phyloP scores from a whole-genome alignment of 1,139 yeast species.

The Debaryomyces psychrophilus region DNA sequence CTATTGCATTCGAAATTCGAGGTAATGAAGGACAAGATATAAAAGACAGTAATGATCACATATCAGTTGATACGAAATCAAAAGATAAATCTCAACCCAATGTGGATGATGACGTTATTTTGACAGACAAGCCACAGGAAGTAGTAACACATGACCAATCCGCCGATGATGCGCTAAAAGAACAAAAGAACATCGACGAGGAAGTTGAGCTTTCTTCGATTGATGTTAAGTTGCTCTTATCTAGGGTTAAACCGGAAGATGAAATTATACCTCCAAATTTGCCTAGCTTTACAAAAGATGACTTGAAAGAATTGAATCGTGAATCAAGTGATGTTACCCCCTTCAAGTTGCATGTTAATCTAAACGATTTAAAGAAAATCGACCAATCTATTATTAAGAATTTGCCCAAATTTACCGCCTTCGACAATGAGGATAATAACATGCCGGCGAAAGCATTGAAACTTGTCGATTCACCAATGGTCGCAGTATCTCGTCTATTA shows the following conservation, averaged over 20 bases:
- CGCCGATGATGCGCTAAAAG: background rate
- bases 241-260: constrained; percentile 30
- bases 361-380: constrained; percentile 54
- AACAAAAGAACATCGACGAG: background rate
- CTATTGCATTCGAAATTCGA: constrained; percentile 13
- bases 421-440: constrained; percentile 35
- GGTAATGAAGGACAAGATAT: constrained; percentile 13
- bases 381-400: constrained; percentile 59
- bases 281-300: constrained; percentile 31
- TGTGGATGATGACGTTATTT: background rate
- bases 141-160: background rate
- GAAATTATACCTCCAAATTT: constrained; percentile 28
- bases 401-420: constrained; percentile 58
- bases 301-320: constrained; percentile 15
- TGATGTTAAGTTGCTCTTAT: constrained; percentile 33
- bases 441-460: constrained; percentile 25
- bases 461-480: constrained; percentile 30
- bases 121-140: background rate
- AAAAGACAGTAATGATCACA: background rate
- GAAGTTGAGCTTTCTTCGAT: constrained; percentile 18
- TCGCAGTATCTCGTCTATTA: constrained; percentile 58
- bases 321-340: constrained; percentile 27
- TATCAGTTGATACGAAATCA: constrained; percentile 8
- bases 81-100: constrained; percentile 1
- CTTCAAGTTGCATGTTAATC: constrained; percentile 58